Percentiles rank a stretch among this genome's conserved stretches.
Conservation (phyloP, 2,329 filamentous ascomycete species). For the Chaetomium sp. region DNA sequence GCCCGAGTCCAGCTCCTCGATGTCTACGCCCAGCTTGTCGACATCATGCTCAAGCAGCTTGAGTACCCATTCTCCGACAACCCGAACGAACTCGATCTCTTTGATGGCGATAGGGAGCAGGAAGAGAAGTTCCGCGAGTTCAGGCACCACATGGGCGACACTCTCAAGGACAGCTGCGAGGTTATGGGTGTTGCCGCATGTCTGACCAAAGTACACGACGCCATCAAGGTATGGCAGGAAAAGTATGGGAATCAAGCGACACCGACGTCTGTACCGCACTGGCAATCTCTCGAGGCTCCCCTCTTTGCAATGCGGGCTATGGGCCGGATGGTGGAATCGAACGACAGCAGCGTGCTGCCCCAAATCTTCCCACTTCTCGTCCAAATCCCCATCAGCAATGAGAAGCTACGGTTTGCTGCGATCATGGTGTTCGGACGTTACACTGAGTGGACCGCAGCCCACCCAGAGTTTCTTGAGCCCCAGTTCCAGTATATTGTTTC, state of each 20-base stretch:
- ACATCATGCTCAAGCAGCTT: slow-evolving; percentile 85
- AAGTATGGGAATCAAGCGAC: slow-evolving; percentile 72
- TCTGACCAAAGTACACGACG: slow-evolving; percentile 75
- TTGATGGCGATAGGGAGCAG: slow-evolving; percentile 89
- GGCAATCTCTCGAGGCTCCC: slow-evolving; percentile 93
- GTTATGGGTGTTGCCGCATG: slow-evolving; percentile 93
- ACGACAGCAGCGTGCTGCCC: slow-evolving; percentile 80
- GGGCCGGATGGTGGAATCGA: slow-evolving; percentile 88
- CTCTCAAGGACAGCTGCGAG: slow-evolving; percentile 92
- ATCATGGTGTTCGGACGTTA: slow-evolving; percentile 97
- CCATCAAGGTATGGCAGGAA: slow-evolving; percentile 83
- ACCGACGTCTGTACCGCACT: slow-evolving; percentile 73
- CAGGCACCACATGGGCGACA: slow-evolving; percentile 94
- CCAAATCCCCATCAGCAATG: slow-evolving; percentile 90
- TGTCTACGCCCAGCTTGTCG: slow-evolving; percentile 81
- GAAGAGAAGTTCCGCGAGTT: slow-evolving; percentile 98
- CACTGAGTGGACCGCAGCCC: slow-evolving; percentile 94
- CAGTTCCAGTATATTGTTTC: slow-evolving; percentile 95
- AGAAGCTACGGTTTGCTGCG: slow-evolving; percentile 96
- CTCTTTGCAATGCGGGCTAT: slow-evolving; percentile 93
- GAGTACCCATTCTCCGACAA: slow-evolving; percentile 75
- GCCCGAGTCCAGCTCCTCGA: slow-evolving; percentile 71
- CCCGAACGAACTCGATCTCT: slow-evolving; percentile 72
- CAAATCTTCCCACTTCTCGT: slow-evolving; percentile 91
- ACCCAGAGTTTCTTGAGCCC: slow-evolving; percentile 83